phyloP scores from a whole-genome alignment of 1,139 yeast species.

The Wickerhamiella infanticola region DNA sequence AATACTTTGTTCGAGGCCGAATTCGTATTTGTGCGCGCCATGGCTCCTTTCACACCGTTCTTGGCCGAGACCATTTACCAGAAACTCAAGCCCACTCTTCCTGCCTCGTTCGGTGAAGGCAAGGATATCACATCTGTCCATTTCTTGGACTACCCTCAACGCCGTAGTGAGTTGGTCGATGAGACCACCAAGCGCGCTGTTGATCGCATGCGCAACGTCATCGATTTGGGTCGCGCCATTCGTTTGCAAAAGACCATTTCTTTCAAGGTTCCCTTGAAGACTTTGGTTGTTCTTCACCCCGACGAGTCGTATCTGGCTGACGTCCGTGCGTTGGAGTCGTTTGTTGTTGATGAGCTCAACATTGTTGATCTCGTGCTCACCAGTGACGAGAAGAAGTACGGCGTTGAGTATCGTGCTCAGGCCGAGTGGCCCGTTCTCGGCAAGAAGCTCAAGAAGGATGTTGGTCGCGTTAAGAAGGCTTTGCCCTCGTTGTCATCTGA shows the following conservation, averaged over 20 bases:
- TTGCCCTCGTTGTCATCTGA: constrained; percentile 67
- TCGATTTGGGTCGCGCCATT: constrained; percentile 88
- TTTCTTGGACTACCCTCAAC: constrained; percentile 77
- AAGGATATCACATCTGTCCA: constrained; percentile 75
- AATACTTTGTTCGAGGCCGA: constrained; percentile 85
- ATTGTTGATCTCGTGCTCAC: constrained; percentile 80
- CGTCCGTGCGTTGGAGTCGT: constrained; percentile 58
- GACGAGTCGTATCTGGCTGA: constrained; percentile 63
- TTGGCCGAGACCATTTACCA: constrained; percentile 81
- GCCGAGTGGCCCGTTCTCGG: constrained; percentile 99
- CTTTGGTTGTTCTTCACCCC: constrained; percentile 71
- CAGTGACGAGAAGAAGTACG: constrained; percentile 78
- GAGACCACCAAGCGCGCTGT: constrained; percentile 60
- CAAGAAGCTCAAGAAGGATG: constrained; percentile 89
- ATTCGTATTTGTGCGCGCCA: constrained; percentile 76
- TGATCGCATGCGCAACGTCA: constrained; percentile 90
- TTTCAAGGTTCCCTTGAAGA: constrained; percentile 85
- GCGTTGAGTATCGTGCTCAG: constrained; percentile 82
- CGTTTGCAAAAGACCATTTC: constrained; percentile 93
- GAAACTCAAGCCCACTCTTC: constrained; percentile 50
- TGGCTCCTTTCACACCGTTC: constrained; percentile 99
- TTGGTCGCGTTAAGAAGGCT: constrained; percentile 86
- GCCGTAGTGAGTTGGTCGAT: constrained; percentile 70
- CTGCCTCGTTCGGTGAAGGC: constrained; percentile 26
- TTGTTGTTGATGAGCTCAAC: constrained; percentile 81